A percentile compares a stretch with the other conserved stretches of the same genome.
These are phyloP conservation scores for Trifolium repens DNA, from an alignment of 306 rosid species.

Conservation along the genomic window DNA sequence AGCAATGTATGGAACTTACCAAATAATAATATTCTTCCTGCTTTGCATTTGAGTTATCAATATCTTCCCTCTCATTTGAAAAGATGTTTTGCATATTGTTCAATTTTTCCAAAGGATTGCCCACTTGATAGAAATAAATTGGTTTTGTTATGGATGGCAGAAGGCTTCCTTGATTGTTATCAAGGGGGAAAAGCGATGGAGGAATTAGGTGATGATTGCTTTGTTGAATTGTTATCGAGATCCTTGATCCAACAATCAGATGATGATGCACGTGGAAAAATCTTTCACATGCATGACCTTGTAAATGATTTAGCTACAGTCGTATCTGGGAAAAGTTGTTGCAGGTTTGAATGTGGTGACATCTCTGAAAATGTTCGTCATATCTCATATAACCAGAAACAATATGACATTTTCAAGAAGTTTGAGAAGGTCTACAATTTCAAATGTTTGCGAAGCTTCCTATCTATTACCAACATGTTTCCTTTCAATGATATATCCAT, in stretches of 20 bases:
- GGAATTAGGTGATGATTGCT: not conserved
- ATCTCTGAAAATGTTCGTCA: constrained; percentile 28
- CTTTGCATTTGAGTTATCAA: not conserved
- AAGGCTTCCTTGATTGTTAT: not conserved
- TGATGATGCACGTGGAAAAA: not conserved
- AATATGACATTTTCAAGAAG: not conserved
- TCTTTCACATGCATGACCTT: not conserved
- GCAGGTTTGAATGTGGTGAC: not conserved
- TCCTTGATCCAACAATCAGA: not conserved
- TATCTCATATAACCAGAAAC: not conserved
- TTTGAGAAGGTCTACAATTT: not conserved
- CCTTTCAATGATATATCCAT: not conserved
- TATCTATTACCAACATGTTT: not conserved
- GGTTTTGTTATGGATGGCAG: not conserved
- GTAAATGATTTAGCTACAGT: not conserved
- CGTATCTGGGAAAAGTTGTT: not conserved
- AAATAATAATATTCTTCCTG: not conserved
- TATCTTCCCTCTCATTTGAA: not conserved
- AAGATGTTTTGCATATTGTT: not conserved
- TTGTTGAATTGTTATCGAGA: not conserved
- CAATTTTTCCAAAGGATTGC: not conserved
- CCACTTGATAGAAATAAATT: not conserved
- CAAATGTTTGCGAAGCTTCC: not conserved
- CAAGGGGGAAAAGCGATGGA: not conserved
- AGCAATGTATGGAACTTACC: not conserved